Conservation (phyloP, 2,329 filamentous ascomycete species). For the Fusarium longipes region DNA sequence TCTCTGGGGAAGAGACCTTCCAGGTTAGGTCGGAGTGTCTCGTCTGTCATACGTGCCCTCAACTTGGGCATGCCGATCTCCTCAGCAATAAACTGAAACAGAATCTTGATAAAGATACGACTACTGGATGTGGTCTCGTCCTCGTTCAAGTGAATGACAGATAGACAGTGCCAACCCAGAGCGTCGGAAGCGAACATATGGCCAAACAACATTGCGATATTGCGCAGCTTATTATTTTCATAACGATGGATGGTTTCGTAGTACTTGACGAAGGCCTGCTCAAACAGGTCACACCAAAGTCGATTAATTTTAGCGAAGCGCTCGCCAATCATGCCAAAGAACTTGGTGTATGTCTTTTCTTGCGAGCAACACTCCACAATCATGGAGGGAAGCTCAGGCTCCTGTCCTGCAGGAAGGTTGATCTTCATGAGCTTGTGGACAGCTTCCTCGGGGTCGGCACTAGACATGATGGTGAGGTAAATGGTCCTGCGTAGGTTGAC, state of each 20-base stretch:
- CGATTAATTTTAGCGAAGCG: slow-evolving; percentile 96
- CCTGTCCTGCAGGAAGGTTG: slow-evolving; percentile 85
- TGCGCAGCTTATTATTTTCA: slow-evolving; percentile 93
- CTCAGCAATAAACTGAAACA: slow-evolving; percentile 92
- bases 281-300: slow-evolving; percentile 92
- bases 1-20: slow-evolving; percentile 91
- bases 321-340: slow-evolving; percentile 94
- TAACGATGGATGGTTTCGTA: slow-evolving; percentile 98
- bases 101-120: slow-evolving; percentile 97
- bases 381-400: slow-evolving; percentile 94
- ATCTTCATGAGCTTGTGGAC: slow-evolving; percentile 98
- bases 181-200: slow-evolving; percentile 89
- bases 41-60: slow-evolving; percentile 79
- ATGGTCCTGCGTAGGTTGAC: slow-evolving; percentile 94
- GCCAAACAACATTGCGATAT: slow-evolving; percentile 94
- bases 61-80: slow-evolving; percentile 86
- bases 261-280: slow-evolving; percentile 89
- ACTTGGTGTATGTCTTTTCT: slow-evolving; percentile 97
- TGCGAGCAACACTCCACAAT: slow-evolving; percentile 97
- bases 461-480: slow-evolving; percentile 97
- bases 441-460: slow-evolving; percentile 94
- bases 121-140: slow-evolving; percentile 97
- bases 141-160: slow-evolving; percentile 88
- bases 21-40: slow-evolving; percentile 80
- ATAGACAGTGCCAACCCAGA: slow-evolving; percentile 91